Evolutionary conservation across 2,329 filamentous ascomycete species (phyloP), one percentile per base, ranked within the genome.

Genomic region (Trichothecium sympodiale): DNA sequence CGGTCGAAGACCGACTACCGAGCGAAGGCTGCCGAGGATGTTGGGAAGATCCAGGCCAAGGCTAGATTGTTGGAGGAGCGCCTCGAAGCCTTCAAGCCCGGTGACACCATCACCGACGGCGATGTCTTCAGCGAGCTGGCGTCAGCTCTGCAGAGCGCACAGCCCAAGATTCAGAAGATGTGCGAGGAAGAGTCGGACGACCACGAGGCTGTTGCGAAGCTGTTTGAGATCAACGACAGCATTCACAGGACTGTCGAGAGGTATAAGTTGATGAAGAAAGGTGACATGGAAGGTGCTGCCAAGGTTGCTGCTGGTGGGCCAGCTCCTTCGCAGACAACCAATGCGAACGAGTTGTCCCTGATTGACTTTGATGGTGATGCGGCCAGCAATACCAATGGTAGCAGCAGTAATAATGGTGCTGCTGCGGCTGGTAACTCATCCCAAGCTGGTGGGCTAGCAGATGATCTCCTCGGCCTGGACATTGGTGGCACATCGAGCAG

Each of bases 111-210:
- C 61, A 55, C 60, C 15, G 75, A 80, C 14, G 74, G 74, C 10
- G 76, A 80, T 41, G 76, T 80, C 15, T 80, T 77, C 46, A 73
- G 88, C 67, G 91, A 98, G 65, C 71, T 98, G 36, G 88, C 88
- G 5, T 80, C 83, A 44, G 79, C 91, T 8, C 69, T 98, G 31
- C 84, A 86, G 56, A 95, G 83, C 52, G 91, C 91, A 3, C 91
- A 98, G 51, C 91, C 91, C 8, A 98, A 98, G 65, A 96, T 98
- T 45, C 89, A 96, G 56, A 95, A 86, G 62, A 98, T 98, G 89
- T 96, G 89, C 52, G 89, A 96, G 59, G 91, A 98, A 59, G 91
- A 98, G 54, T 95, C 88, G 9, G 89, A 96, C 42, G 91, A 98
- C 52, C 80, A 87, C 42, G 91, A 95, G 62, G 91, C 91, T 5